phyloP scores from a whole-genome alignment of 1,284 basidiomycete species.

The Sporisorium exsertum region DNA sequence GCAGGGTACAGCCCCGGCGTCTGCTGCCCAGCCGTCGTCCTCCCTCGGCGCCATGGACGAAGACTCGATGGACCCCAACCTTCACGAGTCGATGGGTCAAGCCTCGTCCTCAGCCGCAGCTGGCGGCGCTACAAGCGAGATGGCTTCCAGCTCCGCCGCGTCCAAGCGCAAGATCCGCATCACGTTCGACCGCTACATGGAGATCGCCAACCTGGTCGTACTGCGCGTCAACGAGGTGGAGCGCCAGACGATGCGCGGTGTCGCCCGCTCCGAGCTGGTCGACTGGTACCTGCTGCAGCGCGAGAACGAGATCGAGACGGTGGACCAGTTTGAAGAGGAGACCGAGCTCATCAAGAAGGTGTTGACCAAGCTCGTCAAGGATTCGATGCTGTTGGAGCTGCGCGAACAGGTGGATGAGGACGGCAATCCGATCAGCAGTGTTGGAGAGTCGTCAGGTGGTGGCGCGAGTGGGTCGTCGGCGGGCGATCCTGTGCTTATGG shows the following conservation, averaged over 20 bases:
- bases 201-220: conserved; percentile 87
- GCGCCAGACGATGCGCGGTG: conserved; percentile 79
- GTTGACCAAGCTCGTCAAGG: conserved; percentile 89
- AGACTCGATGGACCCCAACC: conserved; percentile 75
- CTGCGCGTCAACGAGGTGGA: conserved; percentile 84
- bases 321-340: conserved; percentile 92
- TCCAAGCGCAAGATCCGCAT: conserved; percentile 79
- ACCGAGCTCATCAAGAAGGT: conserved; percentile 90
- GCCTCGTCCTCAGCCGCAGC: conserved; percentile 57
- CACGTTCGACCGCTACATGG: conserved; percentile 93
- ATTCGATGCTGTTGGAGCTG: conserved; percentile 66
- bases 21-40: conserved; percentile 32
- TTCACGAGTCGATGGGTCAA: conserved; percentile 72
- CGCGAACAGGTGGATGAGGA: conserved; percentile 50
- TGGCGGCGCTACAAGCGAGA: conserved; percentile 11
- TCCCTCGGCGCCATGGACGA: conserved; percentile 47
- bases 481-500: conserved; percentile 52
- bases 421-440: conserved; percentile 39
- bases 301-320: conserved; percentile 83
- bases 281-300: conserved; percentile 92
- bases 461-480: conserved; percentile 22
- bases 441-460: conserved; percentile 19
- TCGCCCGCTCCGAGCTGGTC: conserved; percentile 82
- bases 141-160: conserved; percentile 24
- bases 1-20: conserved; percentile 1